Percentiles rank a stretch among this genome's conserved stretches.
These are phyloP conservation scores for Echinosophora koreensis DNA, from an alignment of 306 rosid species.

Conservation along the genomic window DNA sequence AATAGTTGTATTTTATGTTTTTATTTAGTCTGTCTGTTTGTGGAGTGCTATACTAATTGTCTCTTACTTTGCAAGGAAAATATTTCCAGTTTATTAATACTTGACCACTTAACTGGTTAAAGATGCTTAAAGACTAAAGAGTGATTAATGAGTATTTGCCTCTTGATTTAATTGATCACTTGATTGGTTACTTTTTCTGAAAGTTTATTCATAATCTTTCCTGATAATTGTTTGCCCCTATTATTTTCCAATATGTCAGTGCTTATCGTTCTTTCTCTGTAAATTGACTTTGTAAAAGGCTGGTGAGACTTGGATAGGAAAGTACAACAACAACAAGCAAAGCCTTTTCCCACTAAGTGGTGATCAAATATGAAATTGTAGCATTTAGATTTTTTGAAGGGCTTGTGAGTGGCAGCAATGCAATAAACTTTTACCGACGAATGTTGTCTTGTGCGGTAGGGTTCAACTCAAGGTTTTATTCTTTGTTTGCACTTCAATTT, in stretches of 20 bases:
- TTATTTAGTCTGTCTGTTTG: constrained; percentile 21
- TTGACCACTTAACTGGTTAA: constrained; percentile 5
- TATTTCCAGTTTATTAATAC: constrained; percentile 20
- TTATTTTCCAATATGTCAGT: background rate
- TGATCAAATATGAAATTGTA: too few relatives aligned
- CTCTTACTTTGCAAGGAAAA: constrained; percentile 17
- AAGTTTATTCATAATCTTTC: background rate
- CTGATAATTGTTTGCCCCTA: constrained; percentile 17
- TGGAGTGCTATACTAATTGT: constrained; percentile 31
- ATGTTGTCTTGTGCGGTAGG: background rate
- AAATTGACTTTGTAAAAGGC: constrained; percentile 20
- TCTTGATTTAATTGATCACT: constrained; percentile 9
- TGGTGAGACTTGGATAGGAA: constrained; percentile 28
- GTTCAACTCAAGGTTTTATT: constrained; percentile 7
- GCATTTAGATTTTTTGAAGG: background rate
- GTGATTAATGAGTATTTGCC: background rate
- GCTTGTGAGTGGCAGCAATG: background rate
- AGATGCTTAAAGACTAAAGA: constrained; percentile 22
- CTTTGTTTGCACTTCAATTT: background rate
- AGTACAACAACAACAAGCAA: background rate
- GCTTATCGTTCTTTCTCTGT: constrained; percentile 10
- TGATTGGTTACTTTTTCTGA: background rate
- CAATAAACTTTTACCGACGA: background rate
- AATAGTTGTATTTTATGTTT: constrained; percentile 4
- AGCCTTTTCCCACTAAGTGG: too few relatives aligned